A percentile compares a stretch with the other conserved stretches of the same genome.
These are phyloP conservation scores for Wakefieldia striispora DNA, from an alignment of 768 basidiomycete species.

Conservation along the genomic window DNA sequence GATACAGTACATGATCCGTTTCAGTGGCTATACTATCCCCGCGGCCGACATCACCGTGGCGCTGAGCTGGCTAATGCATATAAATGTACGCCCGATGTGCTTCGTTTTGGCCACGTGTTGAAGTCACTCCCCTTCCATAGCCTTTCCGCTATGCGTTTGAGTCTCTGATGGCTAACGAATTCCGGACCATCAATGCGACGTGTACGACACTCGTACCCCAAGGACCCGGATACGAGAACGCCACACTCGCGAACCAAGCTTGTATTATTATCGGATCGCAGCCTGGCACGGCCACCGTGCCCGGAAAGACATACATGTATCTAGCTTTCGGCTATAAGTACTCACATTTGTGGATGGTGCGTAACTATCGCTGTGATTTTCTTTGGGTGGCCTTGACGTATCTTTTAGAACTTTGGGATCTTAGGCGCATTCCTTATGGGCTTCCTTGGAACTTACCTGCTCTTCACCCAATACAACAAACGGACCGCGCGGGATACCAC, in stretches of 20 bases:
- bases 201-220: conserved; percentile 33
- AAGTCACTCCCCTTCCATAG: conserved; percentile 29
- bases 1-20: conserved; percentile 40
- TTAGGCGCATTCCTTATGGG: conserved; percentile 41
- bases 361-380: conserved; percentile 21
- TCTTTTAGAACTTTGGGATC: conserved; percentile 41
- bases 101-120: conserved; percentile 28
- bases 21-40: conserved; percentile 41
- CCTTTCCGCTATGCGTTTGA: conserved; percentile 29
- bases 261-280: conserved; percentile 43
- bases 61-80: conserved; percentile 18
- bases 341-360: conserved; percentile 36
- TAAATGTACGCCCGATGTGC: conserved; percentile 33
- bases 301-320: conserved; percentile 41
- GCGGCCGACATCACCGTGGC: conserved; percentile 1
- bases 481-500: conserved; percentile 30
- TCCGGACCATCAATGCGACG: conserved; percentile 37
- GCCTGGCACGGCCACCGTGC: conserved; percentile 39
- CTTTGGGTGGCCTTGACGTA: conserved; percentile 7
- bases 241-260: conserved; percentile 36
- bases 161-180: conserved; percentile 47
- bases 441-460: conserved; percentile 36
- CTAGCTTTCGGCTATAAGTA: conserved; percentile 29
- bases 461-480: conserved; percentile 35
- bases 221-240: conserved; percentile 35